A percentile compares a stretch with the other conserved stretches of the same genome.
phyloP scores from a whole-genome alignment of 2,329 filamentous ascomycete genomes.

The Ascomycota sp. region DNA sequence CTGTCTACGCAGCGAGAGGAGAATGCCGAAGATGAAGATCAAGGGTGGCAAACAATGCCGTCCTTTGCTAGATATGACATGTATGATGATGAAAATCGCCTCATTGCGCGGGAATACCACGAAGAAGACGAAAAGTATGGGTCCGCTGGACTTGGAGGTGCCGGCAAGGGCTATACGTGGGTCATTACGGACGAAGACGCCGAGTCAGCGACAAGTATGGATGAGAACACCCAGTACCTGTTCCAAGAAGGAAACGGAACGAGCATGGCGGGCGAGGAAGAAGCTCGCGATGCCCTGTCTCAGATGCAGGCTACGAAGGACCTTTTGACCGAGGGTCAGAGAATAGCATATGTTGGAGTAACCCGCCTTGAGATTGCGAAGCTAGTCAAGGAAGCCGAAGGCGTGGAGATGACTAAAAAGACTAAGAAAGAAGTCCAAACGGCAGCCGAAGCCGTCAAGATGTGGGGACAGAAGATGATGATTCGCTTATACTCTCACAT shows the following conservation, averaged over 20 bases:
- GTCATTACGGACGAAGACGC: slow-evolving; percentile 92
- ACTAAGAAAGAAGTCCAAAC: slow-evolving; percentile 53
- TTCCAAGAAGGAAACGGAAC: slow-evolving; percentile 55
- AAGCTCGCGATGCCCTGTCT: slow-evolving; percentile 63
- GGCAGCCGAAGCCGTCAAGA: slow-evolving; percentile 60
- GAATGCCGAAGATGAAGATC: slow-evolving; percentile 36
- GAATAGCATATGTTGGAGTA: slow-evolving; percentile 87
- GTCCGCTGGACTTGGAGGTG: slow-evolving; percentile 65
- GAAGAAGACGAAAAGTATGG: slow-evolving; percentile 47
- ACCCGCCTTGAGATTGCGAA: slow-evolving; percentile 61
- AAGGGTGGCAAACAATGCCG: slow-evolving; percentile 83
- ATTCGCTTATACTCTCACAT: slow-evolving; percentile 84
- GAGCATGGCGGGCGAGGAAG: slow-evolving; percentile 49
- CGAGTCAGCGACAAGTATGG: slow-evolving; percentile 84
- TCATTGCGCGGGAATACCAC: slow-evolving; percentile 66
- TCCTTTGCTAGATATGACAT: slow-evolving; percentile 82
- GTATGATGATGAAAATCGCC: slow-evolving; percentile 80
- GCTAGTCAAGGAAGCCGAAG: slow-evolving; percentile 51
- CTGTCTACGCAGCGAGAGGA: slow-evolving; percentile 37
- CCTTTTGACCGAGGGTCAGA: slow-evolving; percentile 81
- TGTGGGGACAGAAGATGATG: slow-evolving; percentile 99
- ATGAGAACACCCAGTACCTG: slow-evolving; percentile 89
- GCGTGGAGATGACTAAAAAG: slow-evolving; percentile 38
- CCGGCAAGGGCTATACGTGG: slow-evolving; percentile 84
- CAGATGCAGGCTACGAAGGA: slow-evolving; percentile 95